A percentile compares a stretch with the other conserved stretches of the same genome.
These are phyloP conservation scores for Phaeosphaeria sp. DNA, from an alignment of 2,329 filamentous ascomycete genomes.

Conservation along the genomic window DNA sequence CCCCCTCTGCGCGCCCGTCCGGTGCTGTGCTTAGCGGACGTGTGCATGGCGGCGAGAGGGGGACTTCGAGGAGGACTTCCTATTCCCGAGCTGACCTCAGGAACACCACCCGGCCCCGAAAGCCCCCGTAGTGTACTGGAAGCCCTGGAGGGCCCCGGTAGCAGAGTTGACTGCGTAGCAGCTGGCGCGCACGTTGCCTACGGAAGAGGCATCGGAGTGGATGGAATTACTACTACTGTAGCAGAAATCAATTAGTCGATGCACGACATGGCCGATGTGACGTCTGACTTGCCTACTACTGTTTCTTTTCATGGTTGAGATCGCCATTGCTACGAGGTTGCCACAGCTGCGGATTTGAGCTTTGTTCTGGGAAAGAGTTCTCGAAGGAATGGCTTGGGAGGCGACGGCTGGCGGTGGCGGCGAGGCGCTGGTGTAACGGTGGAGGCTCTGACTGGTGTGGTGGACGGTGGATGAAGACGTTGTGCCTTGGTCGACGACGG, in stretches of 20 bases:
- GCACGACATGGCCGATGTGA: background rate
- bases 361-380: background rate
- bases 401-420: background rate
- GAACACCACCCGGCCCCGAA: conserved; percentile 62
- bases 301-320: conserved; percentile 73
- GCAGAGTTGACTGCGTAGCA: conserved; percentile 80
- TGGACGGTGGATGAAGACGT: background rate
- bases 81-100: conserved; percentile 65
- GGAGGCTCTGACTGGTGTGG: background rate
- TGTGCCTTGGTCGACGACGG: background rate
- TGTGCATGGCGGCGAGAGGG: conserved; percentile 79
- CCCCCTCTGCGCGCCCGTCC: conserved; percentile 69
- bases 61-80: conserved; percentile 87
- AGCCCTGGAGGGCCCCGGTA: conserved; percentile 64
- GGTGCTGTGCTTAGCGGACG: conserved; percentile 46
- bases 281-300: conserved; percentile 51
- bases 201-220: conserved; percentile 63
- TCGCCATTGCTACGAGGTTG: conserved; percentile 67
- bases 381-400: background rate
- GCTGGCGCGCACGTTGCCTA: conserved; percentile 82
- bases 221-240: conserved; percentile 60
- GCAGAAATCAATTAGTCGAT: conserved; percentile 58
- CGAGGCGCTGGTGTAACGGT: background rate
- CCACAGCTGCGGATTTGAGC: conserved; percentile 49
- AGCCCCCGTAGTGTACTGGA: conserved; percentile 73